Evolutionary conservation across 495 filamentous ascomycete species (phyloP).

Genomic region (Acidomyces sp.): DNA sequence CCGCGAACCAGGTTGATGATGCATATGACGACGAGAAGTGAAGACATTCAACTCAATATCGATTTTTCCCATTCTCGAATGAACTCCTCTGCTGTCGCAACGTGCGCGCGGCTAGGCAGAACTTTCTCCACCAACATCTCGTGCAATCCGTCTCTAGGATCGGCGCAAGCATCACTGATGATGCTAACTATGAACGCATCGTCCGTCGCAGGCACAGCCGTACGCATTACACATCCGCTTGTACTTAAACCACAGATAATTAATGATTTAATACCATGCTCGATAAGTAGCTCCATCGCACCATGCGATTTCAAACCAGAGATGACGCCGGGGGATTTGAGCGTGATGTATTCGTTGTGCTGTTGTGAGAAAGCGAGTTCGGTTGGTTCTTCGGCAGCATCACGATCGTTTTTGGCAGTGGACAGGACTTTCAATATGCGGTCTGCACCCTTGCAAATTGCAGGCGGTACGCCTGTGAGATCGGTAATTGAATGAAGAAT

Average conservation of each 20-base stretch:
- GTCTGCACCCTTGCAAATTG: slow-evolving; percentile 21
- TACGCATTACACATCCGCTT: slow-evolving; percentile 25
- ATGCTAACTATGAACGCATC: slow-evolving; percentile 24
- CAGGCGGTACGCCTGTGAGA: slow-evolving; percentile 15
- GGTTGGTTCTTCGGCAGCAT: slow-evolving; percentile 18
- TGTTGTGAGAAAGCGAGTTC: slow-evolving; percentile 12
- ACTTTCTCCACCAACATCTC: slow-evolving; percentile 21
- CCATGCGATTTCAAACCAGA: slow-evolving; percentile 27
- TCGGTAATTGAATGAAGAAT: slow-evolving; percentile 27
- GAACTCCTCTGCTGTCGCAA: slow-evolving; percentile 16
- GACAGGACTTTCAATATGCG: slow-evolving; percentile 6
- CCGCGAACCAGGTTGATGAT: background rate
- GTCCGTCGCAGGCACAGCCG: slow-evolving; percentile 21
- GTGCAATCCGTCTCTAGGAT: slow-evolving; percentile 23
- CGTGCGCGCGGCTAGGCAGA: slow-evolving; percentile 13
- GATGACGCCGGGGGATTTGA: slow-evolving; percentile 19
- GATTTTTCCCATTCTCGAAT: slow-evolving; percentile 5
- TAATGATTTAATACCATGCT: slow-evolving; percentile 23
- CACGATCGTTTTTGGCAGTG: slow-evolving; percentile 4
- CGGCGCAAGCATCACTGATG: slow-evolving; percentile 25
- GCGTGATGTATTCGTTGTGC: slow-evolving; percentile 20
- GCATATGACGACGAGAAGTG: background rate
- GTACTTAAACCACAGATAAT: slow-evolving; percentile 25
- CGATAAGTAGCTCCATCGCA: slow-evolving; percentile 19
- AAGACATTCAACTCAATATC: background rate